Evolutionary conservation across 1,139 yeast species (phyloP), one percentile per base, ranked within the genome.

Genomic region (Saccharomyces hybrid): DNA sequence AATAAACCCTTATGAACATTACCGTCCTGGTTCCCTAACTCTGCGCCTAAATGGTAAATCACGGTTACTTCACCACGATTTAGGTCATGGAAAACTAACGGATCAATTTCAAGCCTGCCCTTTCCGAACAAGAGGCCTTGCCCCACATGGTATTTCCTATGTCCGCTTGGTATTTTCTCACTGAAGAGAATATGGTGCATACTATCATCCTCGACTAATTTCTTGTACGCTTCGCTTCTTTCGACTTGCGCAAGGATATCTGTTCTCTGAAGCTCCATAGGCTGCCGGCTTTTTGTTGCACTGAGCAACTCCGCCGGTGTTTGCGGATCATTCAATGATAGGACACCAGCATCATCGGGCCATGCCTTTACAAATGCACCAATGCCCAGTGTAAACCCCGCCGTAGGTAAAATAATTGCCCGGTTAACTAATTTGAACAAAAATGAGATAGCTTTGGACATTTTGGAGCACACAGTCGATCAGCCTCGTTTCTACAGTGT

Each of bases 1-100:
- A 91, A 73, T 3, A 91, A 77, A 0, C 99, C 99, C 61, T 93
- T 91, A 66, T 93, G 98, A 32, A 93, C 80, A 53, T 82, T 81
- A 0, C 89, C 89, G 30, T 70, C 69, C 56, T 82, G 86, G 59
- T 82, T 82, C 8, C 83, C 76, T 42, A 91, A 70, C 49, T 78
- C 77, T 3, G 74, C 69, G 0, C 97, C 97, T 51, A 90, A 70
- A 62, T 88, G 89, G 65, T 83, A 83, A 65, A 86, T 83, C 5
- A 83, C 80, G 4, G 77, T 76, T 55, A 85, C 63, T 59, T 80
- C 79, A 2, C 81, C 80, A 1, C 73, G 71, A 14, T 71, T 61
- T n/a, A 70, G 70, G 63, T 83, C 76, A 49, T 75, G 63, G 63
- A 83, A 81, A 6, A 83, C 73, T n/a, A 84, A 70, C 0, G 95